phyloP scores from a whole-genome alignment of 495 filamentous ascomycete species.

The Penicillium mononematosum region DNA sequence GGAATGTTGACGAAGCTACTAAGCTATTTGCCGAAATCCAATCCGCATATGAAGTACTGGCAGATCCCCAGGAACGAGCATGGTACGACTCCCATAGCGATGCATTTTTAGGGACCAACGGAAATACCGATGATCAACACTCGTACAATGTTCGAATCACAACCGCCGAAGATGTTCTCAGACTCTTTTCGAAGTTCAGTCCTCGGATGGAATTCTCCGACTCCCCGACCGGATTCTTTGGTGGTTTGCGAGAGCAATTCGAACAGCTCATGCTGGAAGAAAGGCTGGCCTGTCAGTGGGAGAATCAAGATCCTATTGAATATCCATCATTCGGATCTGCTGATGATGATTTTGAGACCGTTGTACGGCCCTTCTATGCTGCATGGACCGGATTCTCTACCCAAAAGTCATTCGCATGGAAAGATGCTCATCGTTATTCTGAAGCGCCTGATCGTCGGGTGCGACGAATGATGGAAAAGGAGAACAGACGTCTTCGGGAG shows the following conservation, averaged over 20 bases:
- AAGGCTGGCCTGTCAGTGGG: slow-evolving; percentile 65
- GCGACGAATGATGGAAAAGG: slow-evolving; percentile 88
- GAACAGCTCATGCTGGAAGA: slow-evolving; percentile 81
- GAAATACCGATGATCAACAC: slow-evolving; percentile 45
- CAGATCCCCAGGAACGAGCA: slow-evolving; percentile 89
- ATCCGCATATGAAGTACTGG: slow-evolving; percentile 89
- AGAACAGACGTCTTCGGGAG: slow-evolving; percentile 84
- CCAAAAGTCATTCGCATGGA: slow-evolving; percentile 84
- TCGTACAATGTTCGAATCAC: slow-evolving; percentile 68
- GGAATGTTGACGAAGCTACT: slow-evolving; percentile 79
- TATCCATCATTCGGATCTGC: slow-evolving; percentile 81
- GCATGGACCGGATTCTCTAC: slow-evolving; percentile 82
- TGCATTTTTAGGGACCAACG: slow-evolving; percentile 67
- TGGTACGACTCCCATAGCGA: slow-evolving; percentile 98
- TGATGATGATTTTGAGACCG: slow-evolving; percentile 63
- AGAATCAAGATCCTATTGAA: slow-evolving; percentile 52
- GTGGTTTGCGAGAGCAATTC: slow-evolving; percentile 70
- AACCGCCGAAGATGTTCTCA: slow-evolving; percentile 71
- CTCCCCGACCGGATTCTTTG: slow-evolving; percentile 76
- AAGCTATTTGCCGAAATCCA: slow-evolving; percentile 86
- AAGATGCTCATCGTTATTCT: slow-evolving; percentile 72
- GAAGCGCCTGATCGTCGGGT: slow-evolving; percentile 85
- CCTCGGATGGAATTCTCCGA: slow-evolving; percentile 76
- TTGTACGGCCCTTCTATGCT: slow-evolving; percentile 78
- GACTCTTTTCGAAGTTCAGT: slow-evolving; percentile 72